Percentiles rank a stretch among this genome's conserved stretches.
Evolutionary conservation across 176 grass and related monocot species (phyloP).

Genomic region (Saccharum spontaneum): DNA sequence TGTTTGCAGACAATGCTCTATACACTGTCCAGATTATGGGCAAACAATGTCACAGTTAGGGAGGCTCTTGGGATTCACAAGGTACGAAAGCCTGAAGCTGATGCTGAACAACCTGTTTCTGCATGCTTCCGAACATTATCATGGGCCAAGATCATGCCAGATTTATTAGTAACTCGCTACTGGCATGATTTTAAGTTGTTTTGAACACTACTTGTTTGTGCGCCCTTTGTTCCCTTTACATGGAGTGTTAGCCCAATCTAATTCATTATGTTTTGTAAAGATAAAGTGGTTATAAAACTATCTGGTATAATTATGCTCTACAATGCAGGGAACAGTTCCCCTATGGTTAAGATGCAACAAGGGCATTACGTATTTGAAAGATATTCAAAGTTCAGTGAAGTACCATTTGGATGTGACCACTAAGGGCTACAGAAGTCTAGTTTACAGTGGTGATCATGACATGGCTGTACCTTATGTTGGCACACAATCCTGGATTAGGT

Average conservation of each 20-base stretch:
- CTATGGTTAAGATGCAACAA: constrained; percentile 58
- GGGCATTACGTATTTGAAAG: constrained; percentile 24
- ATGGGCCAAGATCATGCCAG: background rate
- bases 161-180: background rate
- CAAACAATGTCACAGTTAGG: constrained; percentile 50
- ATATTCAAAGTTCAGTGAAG: constrained; percentile 46
- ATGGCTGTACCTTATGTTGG: constrained; percentile 45
- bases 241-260: background rate
- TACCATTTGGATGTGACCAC: constrained; percentile 53
- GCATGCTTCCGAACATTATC: background rate
- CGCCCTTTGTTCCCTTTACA: background rate
- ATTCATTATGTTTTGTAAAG: background rate
- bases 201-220: background rate
- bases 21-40: constrained; percentile 47
- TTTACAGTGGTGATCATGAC: constrained; percentile 82
- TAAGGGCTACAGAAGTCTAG: constrained; percentile 46
- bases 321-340: constrained; percentile 44
- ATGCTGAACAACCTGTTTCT: background rate
- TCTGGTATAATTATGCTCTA: background rate
- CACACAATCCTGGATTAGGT: constrained; percentile 51
- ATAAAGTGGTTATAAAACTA: background rate
- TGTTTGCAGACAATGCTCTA: constrained; percentile 40
- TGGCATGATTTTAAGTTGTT: background rate
- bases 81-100: constrained; percentile 25
- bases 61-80: constrained; percentile 55